Base-by-base conservation (phyloP, 2,329 filamentous ascomycete species). In the Claviceps digitariae region DNA sequence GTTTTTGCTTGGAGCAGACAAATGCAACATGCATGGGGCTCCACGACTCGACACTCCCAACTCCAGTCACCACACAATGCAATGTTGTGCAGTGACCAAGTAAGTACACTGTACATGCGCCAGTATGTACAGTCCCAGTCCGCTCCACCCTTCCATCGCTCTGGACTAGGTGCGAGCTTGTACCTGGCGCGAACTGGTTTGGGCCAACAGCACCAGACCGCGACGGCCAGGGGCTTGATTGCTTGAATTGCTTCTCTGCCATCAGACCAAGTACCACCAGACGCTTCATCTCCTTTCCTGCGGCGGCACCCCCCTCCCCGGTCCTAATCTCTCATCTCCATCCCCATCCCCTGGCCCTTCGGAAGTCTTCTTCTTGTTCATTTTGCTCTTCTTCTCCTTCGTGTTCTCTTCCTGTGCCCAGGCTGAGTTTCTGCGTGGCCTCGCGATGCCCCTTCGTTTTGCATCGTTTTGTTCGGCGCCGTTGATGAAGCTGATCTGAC, bases 391-490 rank as follows among this genome's bases (percentile, higher is more conserved):
- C 50, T 34, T 10, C 6, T 51, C 20, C 31, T 45, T 15, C 25
- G 8, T 23, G 21, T 20, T 8, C 25, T 40, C 23, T 36, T 21
- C 13, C 29, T n/a, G 45, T 31, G 3, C 1, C 21, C 45, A 50
- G 40, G 47, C 46, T 15, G 49, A 46, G 43, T 17, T 8, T 38
- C 23, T 46, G 21, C 45, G 23, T 52, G 52, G 48, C 36, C 54
- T 60, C 58, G 59, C 50, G 53, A 61, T 61, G 59, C 56, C 50
- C 54, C 20, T 52, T 54, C 49, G 52, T 50, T 27, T 53, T 36
- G 40, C 15, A 29, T 55, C 48, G 46, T 21, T 52, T 47, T 50
- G 20, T 52, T 52, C 49, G 57, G 54, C 53, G 53, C 48, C 52
- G 57, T 55, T 51, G 56, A 58, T 47, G 51, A 55, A 52, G 31